Base-by-base conservation (phyloP, 345 rosid species). In the Eucalyptus cloeziana region DNA sequence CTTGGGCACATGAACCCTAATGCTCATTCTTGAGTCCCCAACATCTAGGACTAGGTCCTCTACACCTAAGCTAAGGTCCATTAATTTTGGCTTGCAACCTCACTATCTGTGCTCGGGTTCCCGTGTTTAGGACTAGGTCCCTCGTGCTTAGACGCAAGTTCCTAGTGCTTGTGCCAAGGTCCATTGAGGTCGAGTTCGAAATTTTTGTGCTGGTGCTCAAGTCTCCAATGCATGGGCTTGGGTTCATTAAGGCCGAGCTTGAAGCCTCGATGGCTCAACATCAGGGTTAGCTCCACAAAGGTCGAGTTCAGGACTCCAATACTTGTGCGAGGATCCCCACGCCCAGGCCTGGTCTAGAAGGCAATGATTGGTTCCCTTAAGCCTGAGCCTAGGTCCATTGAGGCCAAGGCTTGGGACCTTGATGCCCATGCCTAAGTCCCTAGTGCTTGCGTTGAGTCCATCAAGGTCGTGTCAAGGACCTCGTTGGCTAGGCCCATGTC, bases 91-190 rank as follows among this genome's bases (percentile, higher is more conserved):
- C 30, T 0, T 56, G 30, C 6, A 24, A 1, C 12, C 62, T 0
- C 4, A 0, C 1, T 56, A 0, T 24, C 30, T 24, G 2, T 56
- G 62, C 30, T 24, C 1, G 13, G 6, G 27, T 56, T 13, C 62
- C 10, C 13, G 1, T 3, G 3, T 56, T 25, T 0, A 56, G 12
- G 62, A 56, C 13, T 25, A 24, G 30, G 62, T 56, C 62, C 62
- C 62, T 10, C 0, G 2, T 0, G 13, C 62, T 56, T 25, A 56
- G 30, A 56, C 12, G 30, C 1, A 3, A 24, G 62, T 24, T 56
- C 62, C 13, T 22, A 10, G 21, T 56, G 27, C 62, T 22, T 5
- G 10, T 56, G 12, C 30, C 62, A 56, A 22, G 62, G 62, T 56
- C 62, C 30, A 56, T 56, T 24, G 62, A 56, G 30, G 30, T 3